A percentile compares a stretch with the other conserved stretches of the same genome.
Evolutionary conservation across 495 filamentous ascomycete species (phyloP).

Genomic region (Mytilinidion resinicola): DNA sequence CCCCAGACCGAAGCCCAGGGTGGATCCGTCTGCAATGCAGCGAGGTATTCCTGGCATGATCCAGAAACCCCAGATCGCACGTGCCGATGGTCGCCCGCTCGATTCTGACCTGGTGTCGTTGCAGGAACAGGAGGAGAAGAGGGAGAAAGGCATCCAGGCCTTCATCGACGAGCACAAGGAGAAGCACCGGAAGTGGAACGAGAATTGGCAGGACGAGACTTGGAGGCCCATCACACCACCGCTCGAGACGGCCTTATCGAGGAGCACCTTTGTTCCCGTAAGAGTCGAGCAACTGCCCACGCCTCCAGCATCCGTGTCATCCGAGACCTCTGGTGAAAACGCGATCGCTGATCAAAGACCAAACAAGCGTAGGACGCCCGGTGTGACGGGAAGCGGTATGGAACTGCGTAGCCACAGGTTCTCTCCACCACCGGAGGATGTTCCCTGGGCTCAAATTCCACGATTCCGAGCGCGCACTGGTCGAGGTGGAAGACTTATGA

Average conservation of each 20-base stretch:
- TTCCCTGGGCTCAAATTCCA: slow-evolving; percentile 9
- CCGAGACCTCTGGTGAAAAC: slow-evolving; percentile 39
- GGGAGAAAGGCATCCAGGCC: slow-evolving; percentile 67
- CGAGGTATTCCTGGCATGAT: slow-evolving; percentile 32
- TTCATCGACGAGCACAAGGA: slow-evolving; percentile 75
- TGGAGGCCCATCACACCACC: slow-evolving; percentile 72
- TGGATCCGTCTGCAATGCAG: slow-evolving; percentile 49
- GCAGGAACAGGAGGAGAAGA: slow-evolving; percentile 70
- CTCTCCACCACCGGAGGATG: slow-evolving; percentile 24
- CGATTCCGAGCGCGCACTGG: slow-evolving; percentile 25
- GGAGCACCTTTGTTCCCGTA: slow-evolving; percentile 66
- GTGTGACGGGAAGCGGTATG: neutral
- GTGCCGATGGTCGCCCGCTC: slow-evolving; percentile 61
- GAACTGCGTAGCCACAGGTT: slow-evolving; percentile 17
- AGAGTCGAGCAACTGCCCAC: slow-evolving; percentile 80
- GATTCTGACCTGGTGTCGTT: slow-evolving; percentile 72
- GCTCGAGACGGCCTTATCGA: slow-evolving; percentile 49
- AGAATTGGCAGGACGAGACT: slow-evolving; percentile 76
- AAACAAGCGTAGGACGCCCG: slow-evolving; percentile 3
- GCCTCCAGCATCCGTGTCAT: slow-evolving; percentile 68
- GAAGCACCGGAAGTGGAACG: slow-evolving; percentile 83
- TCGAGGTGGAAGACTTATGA: slow-evolving; percentile 28
- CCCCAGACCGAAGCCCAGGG: slow-evolving; percentile 45
- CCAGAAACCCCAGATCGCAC: slow-evolving; percentile 36
- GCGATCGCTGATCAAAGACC: slow-evolving; percentile 10